These are phyloP conservation scores for Ustilago crameri DNA, from an alignment of 1,284 basidiomycete species.

Conservation along the genomic window DNA sequence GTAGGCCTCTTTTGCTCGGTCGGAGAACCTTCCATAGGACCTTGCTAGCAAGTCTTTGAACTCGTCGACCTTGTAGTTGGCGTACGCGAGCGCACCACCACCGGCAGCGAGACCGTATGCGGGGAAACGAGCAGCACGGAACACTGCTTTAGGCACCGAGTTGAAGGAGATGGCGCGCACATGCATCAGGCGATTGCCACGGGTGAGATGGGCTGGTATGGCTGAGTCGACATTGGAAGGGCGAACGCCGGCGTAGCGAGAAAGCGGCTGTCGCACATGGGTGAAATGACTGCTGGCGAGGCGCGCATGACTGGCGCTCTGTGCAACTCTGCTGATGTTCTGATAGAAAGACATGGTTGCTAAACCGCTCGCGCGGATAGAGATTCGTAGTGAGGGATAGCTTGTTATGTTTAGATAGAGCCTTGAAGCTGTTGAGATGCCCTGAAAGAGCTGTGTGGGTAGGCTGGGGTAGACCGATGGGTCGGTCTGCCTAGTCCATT, in stretches of 20 bases:
- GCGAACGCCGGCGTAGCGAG: slow-evolving; percentile 23
- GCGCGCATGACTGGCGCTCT: slow-evolving; percentile 7
- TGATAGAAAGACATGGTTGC: slow-evolving; percentile 25
- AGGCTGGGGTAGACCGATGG: background rate
- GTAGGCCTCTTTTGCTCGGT: slow-evolving; percentile 42
- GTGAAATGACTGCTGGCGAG: background rate
- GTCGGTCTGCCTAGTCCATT: slow-evolving; percentile 1
- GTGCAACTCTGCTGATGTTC: slow-evolving; percentile 17
- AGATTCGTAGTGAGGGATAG: background rate
- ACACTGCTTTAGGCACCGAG: slow-evolving; percentile 59
- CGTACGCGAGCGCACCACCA: slow-evolving; percentile 62
- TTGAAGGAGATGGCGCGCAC: slow-evolving; percentile 64
- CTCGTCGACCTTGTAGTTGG: slow-evolving; percentile 66
- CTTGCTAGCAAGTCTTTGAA: slow-evolving; percentile 50
- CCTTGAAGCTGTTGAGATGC: background rate
- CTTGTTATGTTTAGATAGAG: background rate
- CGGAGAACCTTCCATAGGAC: slow-evolving; percentile 34
- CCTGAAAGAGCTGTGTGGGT: background rate
- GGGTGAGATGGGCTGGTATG: slow-evolving; percentile 11
- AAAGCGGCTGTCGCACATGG: slow-evolving; percentile 16
- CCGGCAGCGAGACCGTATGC: slow-evolving; percentile 59
- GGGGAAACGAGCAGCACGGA: slow-evolving; percentile 59
- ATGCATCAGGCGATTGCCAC: slow-evolving; percentile 54
- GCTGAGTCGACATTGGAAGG: slow-evolving; percentile 14
- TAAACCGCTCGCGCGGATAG: background rate